phyloP scores from a whole-genome alignment of 768 basidiomycete genomes.

The Lyophyllum semitale region DNA sequence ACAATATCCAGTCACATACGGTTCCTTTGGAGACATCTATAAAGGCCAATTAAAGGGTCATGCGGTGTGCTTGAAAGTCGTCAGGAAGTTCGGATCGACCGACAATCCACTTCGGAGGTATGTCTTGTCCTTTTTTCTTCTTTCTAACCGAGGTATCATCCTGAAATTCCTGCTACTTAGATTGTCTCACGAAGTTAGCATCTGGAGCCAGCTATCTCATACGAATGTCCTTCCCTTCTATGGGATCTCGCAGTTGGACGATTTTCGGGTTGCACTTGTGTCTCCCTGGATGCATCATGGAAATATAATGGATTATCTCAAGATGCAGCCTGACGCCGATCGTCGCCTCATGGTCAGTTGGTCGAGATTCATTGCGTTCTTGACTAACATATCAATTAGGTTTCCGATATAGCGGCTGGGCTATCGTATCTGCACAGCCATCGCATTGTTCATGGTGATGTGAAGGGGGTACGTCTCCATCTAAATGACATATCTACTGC shows the following conservation, averaged over 20 bases:
- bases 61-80: constrained; percentile 2
- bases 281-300: constrained; percentile 8
- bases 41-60: neutral
- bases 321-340: neutral
- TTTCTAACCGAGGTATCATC: neutral
- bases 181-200: constrained; percentile 2
- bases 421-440: constrained; percentile 1
- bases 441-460: constrained; percentile 3
- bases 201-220: constrained; percentile 6
- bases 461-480: neutral
- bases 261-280: constrained; percentile 1
- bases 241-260: neutral
- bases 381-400: neutral
- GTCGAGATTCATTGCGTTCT: neutral
- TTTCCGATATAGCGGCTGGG: neutral
- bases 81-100: neutral
- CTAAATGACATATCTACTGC: neutral
- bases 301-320: neutral
- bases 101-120: constrained; percentile 1
- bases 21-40: neutral
- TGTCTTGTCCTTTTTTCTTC: neutral
- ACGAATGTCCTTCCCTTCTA: constrained; percentile 8
- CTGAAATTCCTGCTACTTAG: neutral
- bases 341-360: neutral
- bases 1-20: neutral